A percentile compares a stretch with the other conserved stretches of the same genome.
Conservation (phyloP, 768 basidiomycete species). For the Leucocoprinus birnbaumii region DNA sequence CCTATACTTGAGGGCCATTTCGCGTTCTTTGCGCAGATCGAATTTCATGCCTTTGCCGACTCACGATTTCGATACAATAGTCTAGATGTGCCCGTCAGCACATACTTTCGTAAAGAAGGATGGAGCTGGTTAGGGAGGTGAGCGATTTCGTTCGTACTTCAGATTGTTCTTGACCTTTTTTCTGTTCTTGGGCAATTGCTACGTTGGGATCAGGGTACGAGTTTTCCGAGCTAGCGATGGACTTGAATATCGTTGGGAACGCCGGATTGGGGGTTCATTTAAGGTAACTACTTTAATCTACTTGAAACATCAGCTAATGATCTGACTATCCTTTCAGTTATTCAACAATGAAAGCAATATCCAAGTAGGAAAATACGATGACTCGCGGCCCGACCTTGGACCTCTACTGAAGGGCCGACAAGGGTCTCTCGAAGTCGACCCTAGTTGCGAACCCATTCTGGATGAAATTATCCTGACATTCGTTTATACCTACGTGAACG, state of each 20-base stretch:
- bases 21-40: constrained; percentile 13
- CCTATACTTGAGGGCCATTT: constrained; percentile 1
- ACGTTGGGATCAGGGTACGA: too few species aligned
- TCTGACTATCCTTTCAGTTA: background rate
- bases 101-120: constrained; percentile 8
- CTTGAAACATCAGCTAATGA: background rate
- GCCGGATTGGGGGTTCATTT: background rate
- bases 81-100: background rate
- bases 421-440: background rate
- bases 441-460: background rate
- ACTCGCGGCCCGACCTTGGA: background rate
- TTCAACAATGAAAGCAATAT: background rate
- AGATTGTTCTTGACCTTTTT: too few species aligned
- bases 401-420: background rate
- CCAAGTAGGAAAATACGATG: background rate
- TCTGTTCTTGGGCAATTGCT: too few species aligned
- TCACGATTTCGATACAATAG: background rate
- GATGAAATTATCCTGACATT: background rate
- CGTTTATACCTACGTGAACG: background rate
- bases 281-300: background rate
- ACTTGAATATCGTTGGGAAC: background rate
- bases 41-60: constrained; percentile 9
- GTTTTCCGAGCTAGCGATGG: background rate
- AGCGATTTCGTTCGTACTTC: background rate
- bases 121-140: constrained; percentile 15